Evolutionary conservation across 2,329 filamentous ascomycete genomes (phyloP).

Genomic region (Pestalotiopsis sp.): DNA sequence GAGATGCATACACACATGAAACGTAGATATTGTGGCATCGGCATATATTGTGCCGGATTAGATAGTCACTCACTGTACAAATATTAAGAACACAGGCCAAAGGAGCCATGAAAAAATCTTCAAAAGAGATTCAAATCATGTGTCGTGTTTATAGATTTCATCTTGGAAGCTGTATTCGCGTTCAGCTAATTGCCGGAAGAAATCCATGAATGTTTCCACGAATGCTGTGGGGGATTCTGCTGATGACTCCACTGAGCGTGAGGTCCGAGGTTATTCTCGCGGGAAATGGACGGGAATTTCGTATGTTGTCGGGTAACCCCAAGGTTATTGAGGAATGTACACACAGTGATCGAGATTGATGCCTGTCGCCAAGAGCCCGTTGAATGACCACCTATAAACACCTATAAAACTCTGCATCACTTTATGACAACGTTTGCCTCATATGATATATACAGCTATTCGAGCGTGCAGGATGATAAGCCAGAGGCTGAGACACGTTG

Average conservation of each 20-base stretch:
- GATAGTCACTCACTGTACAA: not conserved
- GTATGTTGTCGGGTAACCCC: not conserved
- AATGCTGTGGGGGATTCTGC: not conserved
- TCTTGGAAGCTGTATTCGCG: no score
- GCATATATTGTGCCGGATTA: not conserved
- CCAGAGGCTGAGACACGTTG: no score
- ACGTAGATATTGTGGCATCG: not conserved
- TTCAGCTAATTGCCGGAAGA: not conserved
- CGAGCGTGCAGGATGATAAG: no score
- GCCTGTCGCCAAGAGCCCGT: not conserved
- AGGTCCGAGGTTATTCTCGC: constrained; percentile 9
- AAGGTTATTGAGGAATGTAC: not conserved
- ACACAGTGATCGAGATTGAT: not conserved
- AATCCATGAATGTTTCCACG: not conserved
- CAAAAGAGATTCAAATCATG: no score
- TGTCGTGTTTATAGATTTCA: no score
- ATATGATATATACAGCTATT: not conserved
- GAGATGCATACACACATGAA: not conserved
- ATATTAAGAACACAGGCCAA: not conserved
- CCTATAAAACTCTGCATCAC: not conserved
- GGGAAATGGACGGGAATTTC: constrained; percentile 5
- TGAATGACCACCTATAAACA: not conserved
- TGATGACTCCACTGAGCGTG: constrained; percentile 1
- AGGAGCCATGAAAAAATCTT: not conserved
- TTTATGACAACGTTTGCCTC: not conserved